A percentile compares a stretch with the other conserved stretches of the same genome.
These are phyloP conservation scores for Ogataea angusta DNA, from an alignment of 805 yeast species.

Conservation along the genomic window DNA sequence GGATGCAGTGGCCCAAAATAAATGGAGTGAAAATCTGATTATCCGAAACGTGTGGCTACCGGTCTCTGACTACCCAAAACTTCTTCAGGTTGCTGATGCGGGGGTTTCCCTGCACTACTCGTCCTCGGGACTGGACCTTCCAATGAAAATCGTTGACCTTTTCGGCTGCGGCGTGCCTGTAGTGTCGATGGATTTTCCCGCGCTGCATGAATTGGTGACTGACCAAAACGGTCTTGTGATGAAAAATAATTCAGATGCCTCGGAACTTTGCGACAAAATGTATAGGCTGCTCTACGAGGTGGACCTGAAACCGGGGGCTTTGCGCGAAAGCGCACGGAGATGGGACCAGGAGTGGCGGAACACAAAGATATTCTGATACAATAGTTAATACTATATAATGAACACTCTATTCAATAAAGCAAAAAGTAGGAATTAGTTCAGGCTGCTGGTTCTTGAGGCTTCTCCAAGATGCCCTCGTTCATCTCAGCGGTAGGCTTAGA, in stretches of 20 bases:
- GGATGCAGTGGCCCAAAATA: conserved; percentile 16
- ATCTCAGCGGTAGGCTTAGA: conserved; percentile 14
- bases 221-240: conserved; percentile 70
- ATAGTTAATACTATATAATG: background rate
- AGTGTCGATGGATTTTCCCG: conserved; percentile 69
- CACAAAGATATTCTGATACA: background rate
- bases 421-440: background rate
- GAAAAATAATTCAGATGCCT: conserved; percentile 31
- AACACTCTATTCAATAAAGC: conserved; percentile 2
- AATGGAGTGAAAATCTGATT: conserved; percentile 45
- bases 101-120: conserved; percentile 91
- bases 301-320: conserved; percentile 63
- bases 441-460: conserved; percentile 3
- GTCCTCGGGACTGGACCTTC: conserved; percentile 89
- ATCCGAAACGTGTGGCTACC: conserved; percentile 74
- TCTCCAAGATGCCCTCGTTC: conserved; percentile 11
- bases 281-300: conserved; percentile 31
- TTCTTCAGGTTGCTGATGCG: conserved; percentile 74
- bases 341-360: conserved; percentile 77
- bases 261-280: conserved; percentile 42
- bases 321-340: conserved; percentile 58
- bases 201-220: conserved; percentile 73
- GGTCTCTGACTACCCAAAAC: conserved; percentile 71
- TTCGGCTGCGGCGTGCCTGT: conserved; percentile 97
- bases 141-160: conserved; percentile 95